Conservation (phyloP, 495 filamentous ascomycete species). For the Penicillium lagena region DNA sequence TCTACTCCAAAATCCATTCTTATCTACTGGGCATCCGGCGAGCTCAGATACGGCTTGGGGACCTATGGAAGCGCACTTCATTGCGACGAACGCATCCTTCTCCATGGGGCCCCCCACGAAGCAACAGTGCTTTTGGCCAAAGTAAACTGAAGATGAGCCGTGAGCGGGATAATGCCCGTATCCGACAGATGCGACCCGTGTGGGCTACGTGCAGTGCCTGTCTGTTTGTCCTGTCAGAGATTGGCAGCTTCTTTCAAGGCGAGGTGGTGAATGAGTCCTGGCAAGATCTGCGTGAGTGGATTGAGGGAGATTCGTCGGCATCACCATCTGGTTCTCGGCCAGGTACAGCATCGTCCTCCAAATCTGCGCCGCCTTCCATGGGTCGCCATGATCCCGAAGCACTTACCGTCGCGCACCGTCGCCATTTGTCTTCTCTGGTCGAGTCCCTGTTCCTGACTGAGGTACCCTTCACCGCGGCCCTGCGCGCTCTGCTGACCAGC, state of each 20-base stretch:
- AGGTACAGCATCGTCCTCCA: conserved; percentile 28
- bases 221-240: conserved; percentile 80
- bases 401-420: conserved; percentile 68
- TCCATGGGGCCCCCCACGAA: conserved; percentile 57
- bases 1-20: conserved; percentile 76
- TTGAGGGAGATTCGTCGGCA: conserved; percentile 29
- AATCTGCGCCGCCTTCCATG: conserved; percentile 13
- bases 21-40: conserved; percentile 81
- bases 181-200: conserved; percentile 61
- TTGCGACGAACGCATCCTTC: conserved; percentile 70
- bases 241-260: conserved; percentile 79
- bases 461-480: conserved; percentile 56
- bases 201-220: conserved; percentile 85
- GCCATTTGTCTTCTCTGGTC: conserved; percentile 61
- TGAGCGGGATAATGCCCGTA: conserved; percentile 50
- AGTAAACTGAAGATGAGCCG: conserved; percentile 49
- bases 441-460: conserved; percentile 68
- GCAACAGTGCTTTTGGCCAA: conserved; percentile 50
- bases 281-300: conserved; percentile 54
- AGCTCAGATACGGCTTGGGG: conserved; percentile 71
- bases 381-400: conserved; percentile 74
- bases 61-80: conserved; percentile 76
- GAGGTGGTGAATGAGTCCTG: conserved; percentile 80
- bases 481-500: conserved; percentile 64
- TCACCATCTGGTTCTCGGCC: conserved; percentile 29